phyloP scores from a whole-genome alignment of 225 moss, liverwort and hornwort genomes.

The Marchantia polymorpha region DNA sequence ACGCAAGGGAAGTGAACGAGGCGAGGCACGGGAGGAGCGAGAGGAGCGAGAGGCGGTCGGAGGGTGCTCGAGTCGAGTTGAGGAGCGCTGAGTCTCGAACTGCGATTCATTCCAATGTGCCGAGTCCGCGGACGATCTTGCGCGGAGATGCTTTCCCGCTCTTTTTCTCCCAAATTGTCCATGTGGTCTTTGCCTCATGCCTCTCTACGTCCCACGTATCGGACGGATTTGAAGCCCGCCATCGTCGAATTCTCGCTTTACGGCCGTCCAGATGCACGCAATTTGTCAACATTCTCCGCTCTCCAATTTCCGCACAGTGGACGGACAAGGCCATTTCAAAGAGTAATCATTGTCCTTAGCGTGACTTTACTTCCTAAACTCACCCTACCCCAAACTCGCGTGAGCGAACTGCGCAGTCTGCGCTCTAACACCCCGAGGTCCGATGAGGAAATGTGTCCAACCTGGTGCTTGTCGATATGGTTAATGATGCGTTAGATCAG shows the following conservation, averaged over 20 bases:
- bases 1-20: not conserved
- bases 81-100: not conserved
- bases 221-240: not conserved
- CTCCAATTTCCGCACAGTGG: no score
- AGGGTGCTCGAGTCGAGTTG: not conserved
- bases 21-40: not conserved
- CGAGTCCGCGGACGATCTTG: not conserved
- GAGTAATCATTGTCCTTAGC: no score
- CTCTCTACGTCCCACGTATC: not conserved
- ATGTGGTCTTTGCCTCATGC: not conserved
- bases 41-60: not conserved
- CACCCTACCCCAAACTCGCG: no score
- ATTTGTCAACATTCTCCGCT: not conserved
- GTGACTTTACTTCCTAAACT: no score
- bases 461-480: no score
- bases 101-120: not conserved
- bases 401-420: no score
- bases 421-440: no score
- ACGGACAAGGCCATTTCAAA: no score
- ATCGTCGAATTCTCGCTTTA: not conserved
- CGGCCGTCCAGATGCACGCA: not conserved
- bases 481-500: no score
- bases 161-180: slow-evolving; percentile 12
- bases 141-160: slow-evolving; percentile 7
- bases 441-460: no score